Base-by-base conservation (phyloP, 768 basidiomycete species). In the Omphalotus guepiniiformis region DNA sequence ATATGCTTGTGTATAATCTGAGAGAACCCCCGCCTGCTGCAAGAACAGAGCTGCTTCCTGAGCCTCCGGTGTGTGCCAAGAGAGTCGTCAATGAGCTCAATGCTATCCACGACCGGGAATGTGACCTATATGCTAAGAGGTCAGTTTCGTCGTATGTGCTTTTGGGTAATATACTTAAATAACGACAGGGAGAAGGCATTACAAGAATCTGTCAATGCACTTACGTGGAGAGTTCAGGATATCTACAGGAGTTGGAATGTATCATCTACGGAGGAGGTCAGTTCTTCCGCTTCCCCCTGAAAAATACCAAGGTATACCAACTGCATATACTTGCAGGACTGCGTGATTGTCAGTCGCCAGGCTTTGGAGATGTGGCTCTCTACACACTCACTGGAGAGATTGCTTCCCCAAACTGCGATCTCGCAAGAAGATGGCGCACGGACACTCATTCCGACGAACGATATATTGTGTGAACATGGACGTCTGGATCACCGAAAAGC, bases 1-100 rank as follows among this genome's bases (percentile, higher is more conserved):
- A 98, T 65, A 95, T 97, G 93, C 75, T 97, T 26, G 83, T 98
- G 45, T 98, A 97, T 64, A 76, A 79, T 29, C 78, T 80, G 9
- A 73, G 70, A 53, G 57, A 64, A 36, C 21, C 49, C 27, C 9
- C 34, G 50, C 39, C 30, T 22, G 39, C 38, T 18, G n/a, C 21
- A 12, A 48, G 50, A 42, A 44, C 39, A 29, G 43, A 50, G 50
- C 32, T 53, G 18, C 45, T 63, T 29, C 72, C 73, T 1, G 47
- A 55, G 27, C 85, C 84, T 25, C 86, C 88, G 1, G 53, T 65
- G 25, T 71, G 71, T 37, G 87, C 85, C 5, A 54, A 71, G 44
- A 64, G 74, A 26, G 70, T 79, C 23, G 76, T 93, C 6, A 63
- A 70, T 13, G 55, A 58, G 16, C 64, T 84, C 23, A 89, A 92